These are phyloP conservation scores for Trichoderma pleuroti DNA, from an alignment of 2,329 filamentous ascomycete genomes.

Conservation along the genomic window DNA sequence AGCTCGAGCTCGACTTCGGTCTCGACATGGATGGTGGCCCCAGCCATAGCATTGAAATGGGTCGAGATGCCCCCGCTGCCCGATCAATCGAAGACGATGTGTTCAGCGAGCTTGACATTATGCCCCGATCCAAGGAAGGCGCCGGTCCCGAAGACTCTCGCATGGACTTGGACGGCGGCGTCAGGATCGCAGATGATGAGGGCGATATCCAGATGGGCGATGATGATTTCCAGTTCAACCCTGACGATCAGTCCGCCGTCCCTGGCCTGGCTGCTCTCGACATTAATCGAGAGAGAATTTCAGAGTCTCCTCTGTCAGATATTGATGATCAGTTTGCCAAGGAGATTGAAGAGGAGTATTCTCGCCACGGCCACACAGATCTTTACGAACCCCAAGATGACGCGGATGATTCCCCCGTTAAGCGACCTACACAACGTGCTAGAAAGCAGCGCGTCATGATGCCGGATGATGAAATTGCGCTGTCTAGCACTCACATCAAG, in stretches of 20 bases:
- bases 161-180: slow-evolving; percentile 52
- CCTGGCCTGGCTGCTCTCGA: slow-evolving; percentile 46
- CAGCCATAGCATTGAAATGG: slow-evolving; percentile 71
- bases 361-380: slow-evolving; percentile 51
- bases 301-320: slow-evolving; percentile 67
- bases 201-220: slow-evolving; percentile 60
- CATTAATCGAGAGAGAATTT: slow-evolving; percentile 58
- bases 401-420: slow-evolving; percentile 56
- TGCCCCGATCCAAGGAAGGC: slow-evolving; percentile 54
- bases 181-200: slow-evolving; percentile 61
- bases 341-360: slow-evolving; percentile 58
- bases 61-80: slow-evolving; percentile 75
- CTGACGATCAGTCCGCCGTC: slow-evolving; percentile 57
- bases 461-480: slow-evolving; percentile 76
- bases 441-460: slow-evolving; percentile 75
- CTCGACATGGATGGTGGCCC: slow-evolving; percentile 64
- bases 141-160: slow-evolving; percentile 54
- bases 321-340: slow-evolving; percentile 61
- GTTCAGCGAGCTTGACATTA: slow-evolving; percentile 59
- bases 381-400: slow-evolving; percentile 61
- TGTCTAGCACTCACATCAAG: slow-evolving; percentile 75
- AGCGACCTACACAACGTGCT: slow-evolving; percentile 67
- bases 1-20: slow-evolving; percentile 71
- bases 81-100: slow-evolving; percentile 68
- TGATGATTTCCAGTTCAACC: slow-evolving; percentile 62